These are phyloP conservation scores for Amylostereum areolatum DNA, from an alignment of 1,284 basidiomycete species.

Conservation along the genomic window DNA sequence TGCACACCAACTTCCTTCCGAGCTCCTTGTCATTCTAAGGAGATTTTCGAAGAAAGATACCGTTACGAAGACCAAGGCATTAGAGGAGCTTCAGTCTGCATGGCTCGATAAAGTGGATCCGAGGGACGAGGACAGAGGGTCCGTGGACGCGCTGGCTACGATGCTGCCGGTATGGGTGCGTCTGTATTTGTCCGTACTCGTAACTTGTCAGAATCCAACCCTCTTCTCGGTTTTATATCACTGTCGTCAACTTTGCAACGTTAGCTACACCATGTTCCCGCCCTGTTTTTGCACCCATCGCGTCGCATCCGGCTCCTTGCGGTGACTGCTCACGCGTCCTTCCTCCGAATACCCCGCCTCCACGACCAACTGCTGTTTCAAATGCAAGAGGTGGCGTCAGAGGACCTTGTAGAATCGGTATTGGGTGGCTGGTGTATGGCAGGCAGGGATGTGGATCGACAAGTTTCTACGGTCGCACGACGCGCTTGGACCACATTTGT, in stretches of 20 bases:
- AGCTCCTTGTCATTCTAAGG: slow-evolving; percentile 79
- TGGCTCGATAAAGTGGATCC: slow-evolving; percentile 57
- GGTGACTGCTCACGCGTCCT: slow-evolving; percentile 60
- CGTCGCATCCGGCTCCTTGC: slow-evolving; percentile 72
- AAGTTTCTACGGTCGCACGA: slow-evolving; percentile 45
- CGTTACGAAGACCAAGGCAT: slow-evolving; percentile 79
- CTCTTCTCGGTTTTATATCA: neutral
- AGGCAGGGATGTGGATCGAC: slow-evolving; percentile 68
- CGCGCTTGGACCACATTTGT: slow-evolving; percentile 51
- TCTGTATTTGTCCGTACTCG: slow-evolving; percentile 10
- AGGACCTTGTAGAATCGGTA: slow-evolving; percentile 60
- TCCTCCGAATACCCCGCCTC: slow-evolving; percentile 55
- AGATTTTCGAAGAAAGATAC: slow-evolving; percentile 89
- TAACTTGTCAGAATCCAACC: neutral
- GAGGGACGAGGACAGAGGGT: too few relatives aligned
- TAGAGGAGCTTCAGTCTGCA: slow-evolving; percentile 75
- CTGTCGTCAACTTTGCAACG: too few relatives aligned
- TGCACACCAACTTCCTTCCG: slow-evolving; percentile 70
- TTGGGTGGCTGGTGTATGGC: slow-evolving; percentile 80
- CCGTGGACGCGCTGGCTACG: slow-evolving; percentile 46
- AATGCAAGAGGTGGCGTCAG: slow-evolving; percentile 47
- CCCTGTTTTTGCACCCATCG: slow-evolving; percentile 77
- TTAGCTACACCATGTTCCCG: slow-evolving; percentile 84
- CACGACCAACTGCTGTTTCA: slow-evolving; percentile 55
- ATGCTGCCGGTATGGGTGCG: slow-evolving; percentile 89